Evolutionary conservation across 2,329 filamentous ascomycete species (phyloP), one percentile per base, ranked within the genome.

Genomic region (Fusarium udum): DNA sequence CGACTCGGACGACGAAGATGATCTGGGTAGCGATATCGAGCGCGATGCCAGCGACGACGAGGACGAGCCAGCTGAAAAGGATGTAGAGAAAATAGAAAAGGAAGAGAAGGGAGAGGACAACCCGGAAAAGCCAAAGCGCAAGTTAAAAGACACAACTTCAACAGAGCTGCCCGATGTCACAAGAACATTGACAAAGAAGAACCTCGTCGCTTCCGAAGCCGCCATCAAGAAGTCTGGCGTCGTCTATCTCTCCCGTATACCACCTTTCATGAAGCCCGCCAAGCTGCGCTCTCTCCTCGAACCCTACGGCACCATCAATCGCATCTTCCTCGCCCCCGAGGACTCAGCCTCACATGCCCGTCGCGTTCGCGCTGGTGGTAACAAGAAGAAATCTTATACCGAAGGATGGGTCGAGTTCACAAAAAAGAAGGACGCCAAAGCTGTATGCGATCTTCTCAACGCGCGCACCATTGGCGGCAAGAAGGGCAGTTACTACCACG

Each of bases 321-420:
- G 93, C 76, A 91, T 95, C 64, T 95, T 95, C 83, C 87, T 95
- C 24, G 90, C 92, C 0, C 93, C 93, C 18, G 93, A 96, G 82
- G 91, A 94, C 78, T 88, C 91, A 0, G 81, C 88, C 7, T 86
- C 88, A 11, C 92, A 93, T 75, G 85, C 89, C 13, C 87, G 90
- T 32, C 91, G 94, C 36, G 87, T 95, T 18, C 88, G 88, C 61
- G 88, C 87, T 57, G 94, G 94, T 57, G 94, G 94, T 66, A 96
- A 95, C 84, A 95, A 95, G 84, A 94, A 95, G 82, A 89, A 91
- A 67, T 89, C 89, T n/a, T 96, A 91, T 83, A 92, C 90, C 7
- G 94, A 97, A 81, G 94, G 94, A 51, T 97, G 94, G 94, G 90
- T 96, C 34, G 94, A 97, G 81, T 97, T 95, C 77, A 82, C 90